Conservation (phyloP, 768 basidiomycete species). For the Mycena alexandri region DNA sequence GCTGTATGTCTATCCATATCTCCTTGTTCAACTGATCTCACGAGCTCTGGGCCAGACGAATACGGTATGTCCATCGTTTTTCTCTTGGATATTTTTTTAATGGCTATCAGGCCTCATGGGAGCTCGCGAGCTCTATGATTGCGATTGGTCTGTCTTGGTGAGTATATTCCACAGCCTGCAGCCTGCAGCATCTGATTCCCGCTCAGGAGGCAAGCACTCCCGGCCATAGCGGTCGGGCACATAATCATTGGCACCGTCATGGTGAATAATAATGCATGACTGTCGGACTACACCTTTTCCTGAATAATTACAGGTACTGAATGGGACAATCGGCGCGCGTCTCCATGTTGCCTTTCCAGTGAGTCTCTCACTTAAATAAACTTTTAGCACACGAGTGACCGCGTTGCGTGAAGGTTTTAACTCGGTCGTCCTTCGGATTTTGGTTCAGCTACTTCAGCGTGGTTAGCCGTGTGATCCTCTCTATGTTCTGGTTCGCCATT, state of each 20-base stretch:
- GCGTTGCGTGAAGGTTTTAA: conserved; percentile 64
- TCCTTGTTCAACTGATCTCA: neutral
- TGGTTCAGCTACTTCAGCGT: conserved; percentile 92
- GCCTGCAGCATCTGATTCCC: neutral
- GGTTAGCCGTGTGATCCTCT: conserved; percentile 78
- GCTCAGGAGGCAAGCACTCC: conserved; percentile 72
- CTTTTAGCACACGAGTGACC: neutral
- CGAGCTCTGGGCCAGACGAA: conserved; percentile 18
- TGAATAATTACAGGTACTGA: conserved; percentile 71
- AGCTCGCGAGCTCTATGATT: conserved; percentile 80
- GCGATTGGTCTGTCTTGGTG: conserved; percentile 81
- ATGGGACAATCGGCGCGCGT: conserved; percentile 83
- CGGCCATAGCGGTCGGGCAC: conserved; percentile 80
- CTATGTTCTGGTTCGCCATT: conserved; percentile 87
- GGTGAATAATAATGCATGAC: neutral
- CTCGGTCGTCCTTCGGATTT: conserved; percentile 89
- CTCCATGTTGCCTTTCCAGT: conserved; percentile 79
- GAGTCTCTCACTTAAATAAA: neutral
- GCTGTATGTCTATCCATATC: conserved; percentile 47
- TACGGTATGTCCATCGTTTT: conserved; percentile 8
- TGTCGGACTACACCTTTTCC: neutral
- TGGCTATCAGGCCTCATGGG: conserved; percentile 57
- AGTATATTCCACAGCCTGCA: conserved; percentile 7
- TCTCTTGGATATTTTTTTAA: conserved; percentile 39
- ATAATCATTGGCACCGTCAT: conserved; percentile 69